phyloP scores from a whole-genome alignment of 345 rosid species.

The Hevea brasiliensis region DNA sequence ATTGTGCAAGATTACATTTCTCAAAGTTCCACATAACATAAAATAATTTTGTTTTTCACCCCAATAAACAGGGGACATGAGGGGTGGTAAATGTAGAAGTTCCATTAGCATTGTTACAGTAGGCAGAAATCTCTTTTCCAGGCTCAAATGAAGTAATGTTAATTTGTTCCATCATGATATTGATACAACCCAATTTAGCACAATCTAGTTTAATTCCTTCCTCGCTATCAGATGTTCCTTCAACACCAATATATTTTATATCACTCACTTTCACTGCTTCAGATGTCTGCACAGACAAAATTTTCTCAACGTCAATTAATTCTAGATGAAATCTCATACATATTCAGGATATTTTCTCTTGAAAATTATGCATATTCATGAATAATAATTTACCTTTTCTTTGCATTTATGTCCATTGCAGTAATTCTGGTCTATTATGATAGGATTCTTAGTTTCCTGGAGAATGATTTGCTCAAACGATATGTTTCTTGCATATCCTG shows the following conservation, averaged over 20 bases:
- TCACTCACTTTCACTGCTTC: conserved; percentile 38
- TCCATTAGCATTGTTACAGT: conserved; percentile 29
- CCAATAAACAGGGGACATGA: not conserved
- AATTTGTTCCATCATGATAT: conserved; percentile 31
- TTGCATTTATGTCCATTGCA: too few relatives aligned
- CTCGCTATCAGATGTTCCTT: conserved; percentile 33
- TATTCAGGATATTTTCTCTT: too few relatives aligned
- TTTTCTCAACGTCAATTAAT: too few relatives aligned
- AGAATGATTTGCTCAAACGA: conserved; percentile 35
- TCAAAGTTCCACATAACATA: too few relatives aligned
- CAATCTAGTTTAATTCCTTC: conserved; percentile 38
- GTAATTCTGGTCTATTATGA: conserved; percentile 40
- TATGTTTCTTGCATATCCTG: conserved; percentile 43
- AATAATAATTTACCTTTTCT: too few relatives aligned
- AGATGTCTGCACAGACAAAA: too few relatives aligned
- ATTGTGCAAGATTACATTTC: too few relatives aligned
- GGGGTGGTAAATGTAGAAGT: not conserved
- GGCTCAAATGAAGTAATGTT: conserved; percentile 19
- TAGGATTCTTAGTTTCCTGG: conserved; percentile 31
- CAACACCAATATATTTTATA: conserved; percentile 29
- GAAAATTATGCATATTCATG: not conserved
- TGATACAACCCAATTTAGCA: conserved; percentile 28
- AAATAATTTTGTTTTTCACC: too few relatives aligned
- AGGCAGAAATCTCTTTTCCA: conserved; percentile 21
- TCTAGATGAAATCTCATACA: too few relatives aligned